These are phyloP conservation scores for Hyaloscypha finlandica DNA, from an alignment of 495 filamentous ascomycete genomes.

Conservation along the genomic window DNA sequence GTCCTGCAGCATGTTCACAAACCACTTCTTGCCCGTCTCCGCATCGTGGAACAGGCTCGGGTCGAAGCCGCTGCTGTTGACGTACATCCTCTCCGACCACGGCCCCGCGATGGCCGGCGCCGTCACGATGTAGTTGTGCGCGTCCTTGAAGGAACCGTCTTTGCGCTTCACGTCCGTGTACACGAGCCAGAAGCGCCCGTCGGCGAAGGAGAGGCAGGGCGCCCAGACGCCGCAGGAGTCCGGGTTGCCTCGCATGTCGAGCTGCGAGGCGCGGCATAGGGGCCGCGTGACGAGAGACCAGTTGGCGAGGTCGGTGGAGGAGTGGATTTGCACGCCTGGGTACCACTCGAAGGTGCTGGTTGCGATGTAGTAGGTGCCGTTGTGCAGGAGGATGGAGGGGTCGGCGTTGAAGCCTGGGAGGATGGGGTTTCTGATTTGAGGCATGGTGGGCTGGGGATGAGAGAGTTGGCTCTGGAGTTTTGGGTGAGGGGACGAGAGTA, in stretches of 20 bases:
- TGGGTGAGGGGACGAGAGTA: background rate
- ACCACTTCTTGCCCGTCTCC: constrained; percentile 46
- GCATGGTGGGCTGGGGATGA: constrained; percentile 7
- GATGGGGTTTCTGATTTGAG: constrained; percentile 20
- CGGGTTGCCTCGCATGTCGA: constrained; percentile 12
- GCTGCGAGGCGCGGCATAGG: constrained; percentile 4
- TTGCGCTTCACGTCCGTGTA: constrained; percentile 60
- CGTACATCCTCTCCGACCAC: constrained; percentile 38
- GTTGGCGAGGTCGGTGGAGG: constrained; percentile 57
- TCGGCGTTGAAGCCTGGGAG: constrained; percentile 25
- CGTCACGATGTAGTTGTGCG: constrained; percentile 41
- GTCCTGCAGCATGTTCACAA: constrained; percentile 47
- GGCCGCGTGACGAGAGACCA: constrained; percentile 43
- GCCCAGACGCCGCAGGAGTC: constrained; percentile 64
- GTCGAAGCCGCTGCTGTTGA: constrained; percentile 41
- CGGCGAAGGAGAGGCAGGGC: constrained; percentile 54
- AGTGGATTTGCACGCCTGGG: constrained; percentile 60
- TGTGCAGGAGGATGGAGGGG: constrained; percentile 21
- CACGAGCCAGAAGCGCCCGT: constrained; percentile 57
- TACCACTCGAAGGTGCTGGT: constrained; percentile 68
- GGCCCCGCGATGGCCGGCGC: constrained; percentile 36
- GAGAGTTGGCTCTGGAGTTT: background rate
- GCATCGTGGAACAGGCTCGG: constrained; percentile 52
- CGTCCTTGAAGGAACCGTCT: constrained; percentile 56
- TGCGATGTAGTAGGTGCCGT: constrained; percentile 59